A percentile compares a stretch with the other conserved stretches of the same genome.
Conservation (phyloP, 352 stramenopile species). For the Globisporangium recalcitrans region DNA sequence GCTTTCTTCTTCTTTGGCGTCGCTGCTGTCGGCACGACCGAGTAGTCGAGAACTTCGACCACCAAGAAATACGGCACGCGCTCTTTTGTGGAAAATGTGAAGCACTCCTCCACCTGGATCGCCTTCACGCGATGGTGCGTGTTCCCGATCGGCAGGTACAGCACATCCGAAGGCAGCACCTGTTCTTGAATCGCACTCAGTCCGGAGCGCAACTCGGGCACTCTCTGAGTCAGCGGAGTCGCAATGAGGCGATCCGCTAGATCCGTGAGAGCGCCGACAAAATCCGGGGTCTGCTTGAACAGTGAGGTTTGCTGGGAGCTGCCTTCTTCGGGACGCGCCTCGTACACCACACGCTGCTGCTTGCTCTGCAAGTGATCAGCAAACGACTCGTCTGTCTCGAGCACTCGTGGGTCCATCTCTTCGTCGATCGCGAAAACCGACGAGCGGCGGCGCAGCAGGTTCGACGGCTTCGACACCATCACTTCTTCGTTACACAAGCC, state of each 20-base stretch:
- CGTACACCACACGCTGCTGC: conserved; percentile 45
- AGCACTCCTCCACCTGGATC: conserved; percentile 70
- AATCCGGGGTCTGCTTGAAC: conserved; percentile 65
- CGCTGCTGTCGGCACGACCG: conserved; percentile 16
- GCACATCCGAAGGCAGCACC: conserved; percentile 63
- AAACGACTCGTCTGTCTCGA: conserved; percentile 53
- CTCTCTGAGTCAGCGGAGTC: conserved; percentile 37
- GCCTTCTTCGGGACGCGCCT: conserved; percentile 53
- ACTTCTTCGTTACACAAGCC: conserved; percentile 69
- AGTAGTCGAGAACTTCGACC: conserved; percentile 79
- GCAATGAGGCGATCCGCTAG: conserved; percentile 62
- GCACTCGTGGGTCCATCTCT: conserved; percentile 25
- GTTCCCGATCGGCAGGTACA: conserved; percentile 78
- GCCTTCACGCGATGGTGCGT: conserved; percentile 69
- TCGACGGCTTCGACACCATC: conserved; percentile 31
- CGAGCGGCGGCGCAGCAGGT: conserved; percentile 47
- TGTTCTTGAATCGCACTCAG: conserved; percentile 42
- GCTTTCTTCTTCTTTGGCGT: conserved; percentile 9
- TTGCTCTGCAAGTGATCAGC: conserved; percentile 46
- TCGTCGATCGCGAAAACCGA: conserved; percentile 59
- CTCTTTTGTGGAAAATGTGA: conserved; percentile 81
- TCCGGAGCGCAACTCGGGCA: conserved; percentile 40
- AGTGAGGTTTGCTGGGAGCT: conserved; percentile 55
- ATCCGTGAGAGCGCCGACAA: conserved; percentile 63
- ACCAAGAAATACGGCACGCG: conserved; percentile 81